phyloP scores from a whole-genome alignment of 345 rosid genomes.

The Brassica carinata region DNA sequence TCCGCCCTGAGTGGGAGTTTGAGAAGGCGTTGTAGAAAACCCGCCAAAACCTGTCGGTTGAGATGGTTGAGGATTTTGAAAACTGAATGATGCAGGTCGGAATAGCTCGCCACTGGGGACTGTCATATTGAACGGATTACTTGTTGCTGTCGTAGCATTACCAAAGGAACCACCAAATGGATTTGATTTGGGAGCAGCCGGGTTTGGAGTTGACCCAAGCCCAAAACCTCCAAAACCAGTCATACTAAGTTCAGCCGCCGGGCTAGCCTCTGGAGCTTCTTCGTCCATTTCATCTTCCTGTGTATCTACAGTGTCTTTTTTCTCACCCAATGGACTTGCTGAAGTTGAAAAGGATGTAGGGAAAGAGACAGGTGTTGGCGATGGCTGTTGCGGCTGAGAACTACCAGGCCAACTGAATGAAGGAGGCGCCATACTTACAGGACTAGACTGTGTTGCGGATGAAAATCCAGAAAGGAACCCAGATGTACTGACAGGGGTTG shows the following conservation, averaged over 20 bases:
- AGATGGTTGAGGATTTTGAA: constrained; percentile 69
- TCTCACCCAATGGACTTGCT: constrained; percentile 43
- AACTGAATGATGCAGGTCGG: constrained; percentile 86
- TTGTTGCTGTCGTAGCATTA: constrained; percentile 49
- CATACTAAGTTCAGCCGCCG: constrained; percentile 59
- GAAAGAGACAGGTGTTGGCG: constrained; percentile 37
- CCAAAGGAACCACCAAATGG: constrained; percentile 81
- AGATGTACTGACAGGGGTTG: constrained; percentile 42
- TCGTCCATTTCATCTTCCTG: constrained; percentile 99
- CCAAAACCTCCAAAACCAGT: constrained; percentile 75
- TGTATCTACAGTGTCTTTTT: constrained; percentile 47
- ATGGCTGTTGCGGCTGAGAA: constrained; percentile 51
- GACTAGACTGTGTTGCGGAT: constrained; percentile 47
- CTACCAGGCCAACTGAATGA: constrained; percentile 42
- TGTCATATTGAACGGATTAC: constrained; percentile 58
- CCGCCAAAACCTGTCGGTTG: constrained; percentile 54
- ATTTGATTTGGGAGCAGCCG: constrained; percentile 56
- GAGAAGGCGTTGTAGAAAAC: constrained; percentile 60
- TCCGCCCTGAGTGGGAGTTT: constrained; percentile 61
- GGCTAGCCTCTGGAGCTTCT: constrained; percentile 78
- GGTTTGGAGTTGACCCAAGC: constrained; percentile 59
- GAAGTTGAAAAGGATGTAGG: constrained; percentile 44
- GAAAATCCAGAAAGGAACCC: constrained; percentile 42
- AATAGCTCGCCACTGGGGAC: constrained; percentile 83
- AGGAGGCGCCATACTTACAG: constrained; percentile 41